Evolutionary conservation across 1,284 basidiomycete genomes (phyloP).

Genomic region (Leccinum holopus): DNA sequence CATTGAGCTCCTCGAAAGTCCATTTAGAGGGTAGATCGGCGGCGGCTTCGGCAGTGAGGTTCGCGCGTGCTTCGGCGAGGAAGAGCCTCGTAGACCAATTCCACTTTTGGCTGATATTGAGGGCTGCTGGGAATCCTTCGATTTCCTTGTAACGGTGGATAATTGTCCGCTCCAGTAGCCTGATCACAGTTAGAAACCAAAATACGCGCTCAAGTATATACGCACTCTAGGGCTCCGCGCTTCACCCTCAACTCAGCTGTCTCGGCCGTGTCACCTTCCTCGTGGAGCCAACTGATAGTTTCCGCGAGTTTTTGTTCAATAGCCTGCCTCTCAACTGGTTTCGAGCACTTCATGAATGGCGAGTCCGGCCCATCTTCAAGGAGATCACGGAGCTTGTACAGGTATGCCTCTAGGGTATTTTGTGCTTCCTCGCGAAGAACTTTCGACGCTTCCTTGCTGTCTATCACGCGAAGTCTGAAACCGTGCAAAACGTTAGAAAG

Average conservation of each 20-base stretch:
- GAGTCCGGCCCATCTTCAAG: slow-evolving; percentile 65
- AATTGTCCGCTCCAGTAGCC: slow-evolving; percentile 79
- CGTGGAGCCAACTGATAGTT: slow-evolving; percentile 81
- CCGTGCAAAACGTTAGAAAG: slow-evolving; percentile 4
- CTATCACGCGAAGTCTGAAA: slow-evolving; percentile 73
- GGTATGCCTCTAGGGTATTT: slow-evolving; percentile 89
- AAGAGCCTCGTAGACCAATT: slow-evolving; percentile 81
- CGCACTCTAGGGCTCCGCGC: slow-evolving; percentile 79
- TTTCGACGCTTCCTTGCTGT: slow-evolving; percentile 76
- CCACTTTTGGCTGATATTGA: slow-evolving; percentile 79
- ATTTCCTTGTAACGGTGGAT: slow-evolving; percentile 86
- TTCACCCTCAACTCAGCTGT: slow-evolving; percentile 73
- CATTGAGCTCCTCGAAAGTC: slow-evolving; percentile 79
- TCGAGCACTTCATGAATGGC: slow-evolving; percentile 81
- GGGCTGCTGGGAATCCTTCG: slow-evolving; percentile 64
- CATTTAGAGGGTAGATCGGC: slow-evolving; percentile 68
- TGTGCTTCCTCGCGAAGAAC: slow-evolving; percentile 84
- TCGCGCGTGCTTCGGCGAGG: slow-evolving; percentile 74
- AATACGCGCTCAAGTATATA: not conserved
- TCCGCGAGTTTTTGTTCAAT: slow-evolving; percentile 69
- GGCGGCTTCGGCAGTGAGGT: slow-evolving; percentile 60
- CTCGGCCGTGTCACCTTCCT: slow-evolving; percentile 82
- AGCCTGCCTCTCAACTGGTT: slow-evolving; percentile 63
- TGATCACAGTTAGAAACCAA: slow-evolving; percentile 33
- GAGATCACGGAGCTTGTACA: slow-evolving; percentile 88